Base-by-base conservation (phyloP, 495 filamentous ascomycete species). In the Xylaria longipes region DNA sequence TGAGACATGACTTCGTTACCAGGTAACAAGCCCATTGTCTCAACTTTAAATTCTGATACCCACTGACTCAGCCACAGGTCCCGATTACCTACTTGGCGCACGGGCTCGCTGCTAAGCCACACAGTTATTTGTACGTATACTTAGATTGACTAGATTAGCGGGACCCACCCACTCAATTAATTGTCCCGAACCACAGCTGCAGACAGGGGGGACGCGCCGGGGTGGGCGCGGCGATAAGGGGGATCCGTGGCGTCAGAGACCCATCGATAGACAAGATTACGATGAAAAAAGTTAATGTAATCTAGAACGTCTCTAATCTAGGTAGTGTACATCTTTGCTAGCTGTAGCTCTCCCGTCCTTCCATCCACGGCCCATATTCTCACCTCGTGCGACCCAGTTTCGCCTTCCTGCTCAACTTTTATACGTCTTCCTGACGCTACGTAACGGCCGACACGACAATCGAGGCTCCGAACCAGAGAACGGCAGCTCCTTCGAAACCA, bases 251-350 rank as follows among this genome's bases (percentile, higher is more conserved):
- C 75, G 75, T 71, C 25, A 48, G 37, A 63, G 65, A 69, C 57
- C 75, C 75, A 76, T 74, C 69, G 35, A 63, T 43, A 41, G 37
- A 41, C 56, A 35, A 73, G 74, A 75, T 73, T 72, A 67, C 65
- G 48, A 71, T 46, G 54, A 39, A 76, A 76, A 72, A 62, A 63
- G 31, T 33, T 58, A 15, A 56, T 7, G 31, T 33, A 58, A 35
- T 11, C 41, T 50, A 22, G 43, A 20, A 17, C 43, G 20, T 46
- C 43, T 46, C 43, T 20, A 20, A 56, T 9, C 0, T 56, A 56
- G 12, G 15, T 25, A 25, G 27, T 17, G 12, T 2, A 58, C 22
- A 9, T 0, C 27, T 33, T n/a, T 60, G 31, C 57, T 37, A 60
- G 33, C 20, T 22, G 33, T 35, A 37, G 57, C 57, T 60, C 31